Evolutionary conservation across 495 filamentous ascomycete genomes (phyloP), one percentile per base, ranked within the genome.

Genomic region (Melanomma pulvis-pyrius): DNA sequence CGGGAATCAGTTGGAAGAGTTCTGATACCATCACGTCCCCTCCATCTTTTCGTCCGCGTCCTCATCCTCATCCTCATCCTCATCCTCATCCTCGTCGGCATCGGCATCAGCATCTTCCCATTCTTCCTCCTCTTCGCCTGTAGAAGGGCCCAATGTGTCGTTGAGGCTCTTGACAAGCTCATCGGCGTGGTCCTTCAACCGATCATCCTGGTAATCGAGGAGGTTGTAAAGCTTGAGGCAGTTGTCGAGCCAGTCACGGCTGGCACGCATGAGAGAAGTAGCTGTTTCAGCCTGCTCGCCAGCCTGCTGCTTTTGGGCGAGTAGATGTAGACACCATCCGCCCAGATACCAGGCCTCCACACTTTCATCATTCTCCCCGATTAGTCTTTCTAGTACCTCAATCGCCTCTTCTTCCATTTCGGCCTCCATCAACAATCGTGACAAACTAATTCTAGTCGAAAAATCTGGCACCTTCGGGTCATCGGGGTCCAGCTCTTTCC

Each of bases 321-420:
- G 78, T 59, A 94, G 81, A 72, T 91, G 90, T 61, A 92, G 81
- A 60, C 90, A 90, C 90, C 93, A 99, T 11, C 96, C 96, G 32
- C 96, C 93, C 2, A 98, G 81, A 79, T 99, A 99, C 92, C 92
- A 96, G 1, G 90, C 90, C 76, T 99, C 96, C 12, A 97, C 91
- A 76, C 93, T 92, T 67, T 87, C 82, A 74, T 99, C 96, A 67
- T 98, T 92, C 75, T 98, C 96, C 5, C 81, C 76, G 19, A 96
- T 86, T 53, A 99, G 74, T 53, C 90, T 80, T 69, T 96, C 92
- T 48, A 97, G 80, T 8, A 97, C 92, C 53, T 90, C 87, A 24
- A 96, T 81, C 4, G 94, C 96, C 64, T 90, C 85, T 58, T 91
- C 83, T 72, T 92, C 87, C 88, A 96, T 86, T 49, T 82, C 86